phyloP scores from a whole-genome alignment of 1,284 basidiomycete species.

The Leccinum solheimii region DNA sequence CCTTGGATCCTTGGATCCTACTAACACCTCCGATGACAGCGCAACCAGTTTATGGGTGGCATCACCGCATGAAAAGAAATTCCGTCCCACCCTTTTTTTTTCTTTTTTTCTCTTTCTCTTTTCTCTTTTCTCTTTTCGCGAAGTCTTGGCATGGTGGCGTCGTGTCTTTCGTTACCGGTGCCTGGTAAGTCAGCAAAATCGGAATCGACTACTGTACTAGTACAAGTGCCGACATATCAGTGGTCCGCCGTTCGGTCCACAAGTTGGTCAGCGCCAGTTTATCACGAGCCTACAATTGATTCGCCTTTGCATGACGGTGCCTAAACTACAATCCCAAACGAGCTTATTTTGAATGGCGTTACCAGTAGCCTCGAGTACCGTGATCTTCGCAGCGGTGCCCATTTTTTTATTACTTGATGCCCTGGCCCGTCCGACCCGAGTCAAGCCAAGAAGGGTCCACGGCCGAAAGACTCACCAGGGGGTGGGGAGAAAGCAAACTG shows the following conservation, averaged over 20 bases:
- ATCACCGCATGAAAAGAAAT: conserved; percentile 23
- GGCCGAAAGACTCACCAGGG: no score
- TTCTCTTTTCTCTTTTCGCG: neutral
- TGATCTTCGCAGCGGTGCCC: no score
- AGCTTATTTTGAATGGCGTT: neutral
- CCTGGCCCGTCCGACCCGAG: neutral
- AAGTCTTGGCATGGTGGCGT: neutral
- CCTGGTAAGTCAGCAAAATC: neutral
- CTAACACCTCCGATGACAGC: conserved; percentile 33
- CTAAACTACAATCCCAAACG: neutral
- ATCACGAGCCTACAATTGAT: neutral
- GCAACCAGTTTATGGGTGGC: conserved; percentile 51
- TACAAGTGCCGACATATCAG: neutral
- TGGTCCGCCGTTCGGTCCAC: neutral
- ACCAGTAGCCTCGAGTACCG: neutral
- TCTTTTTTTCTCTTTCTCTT: no score
- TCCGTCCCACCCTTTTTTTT: neutral
- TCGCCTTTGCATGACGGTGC: neutral
- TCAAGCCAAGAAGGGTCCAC: neutral
- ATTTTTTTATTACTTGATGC: neutral
- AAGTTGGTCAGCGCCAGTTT: neutral
- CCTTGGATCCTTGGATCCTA: conserved; percentile 56
- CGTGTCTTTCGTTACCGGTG: neutral
- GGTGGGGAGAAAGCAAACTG: neutral
- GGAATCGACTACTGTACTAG: neutral